These are phyloP conservation scores for Aethionema arabicum DNA, from an alignment of 345 rosid genomes.

Conservation along the genomic window DNA sequence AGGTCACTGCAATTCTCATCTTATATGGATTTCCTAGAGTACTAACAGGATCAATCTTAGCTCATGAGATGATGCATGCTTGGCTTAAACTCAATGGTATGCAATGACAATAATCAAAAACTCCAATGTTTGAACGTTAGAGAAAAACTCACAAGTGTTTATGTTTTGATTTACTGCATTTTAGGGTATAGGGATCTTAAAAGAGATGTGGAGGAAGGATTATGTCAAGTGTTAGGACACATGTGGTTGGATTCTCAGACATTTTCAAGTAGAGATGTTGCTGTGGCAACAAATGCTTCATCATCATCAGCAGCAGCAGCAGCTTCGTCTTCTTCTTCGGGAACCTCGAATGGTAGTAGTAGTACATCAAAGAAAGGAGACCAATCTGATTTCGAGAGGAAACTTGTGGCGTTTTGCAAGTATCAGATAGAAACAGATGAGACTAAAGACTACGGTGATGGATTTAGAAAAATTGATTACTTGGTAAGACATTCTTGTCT, in stretches of 20 bases:
- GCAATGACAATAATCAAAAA: not conserved
- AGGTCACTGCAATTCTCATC: slow-evolving; percentile 85
- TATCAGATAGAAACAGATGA: too few relatives aligned
- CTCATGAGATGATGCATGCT: slow-evolving; percentile 93
- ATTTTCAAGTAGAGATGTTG: slow-evolving; percentile 47
- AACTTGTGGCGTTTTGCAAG: too few relatives aligned
- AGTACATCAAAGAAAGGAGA: slow-evolving; percentile 56
- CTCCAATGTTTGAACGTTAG: not conserved
- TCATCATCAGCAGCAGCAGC: not conserved
- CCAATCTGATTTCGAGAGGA: too few relatives aligned
- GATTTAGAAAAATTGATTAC: too few relatives aligned
- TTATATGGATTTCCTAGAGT: slow-evolving; percentile 74
- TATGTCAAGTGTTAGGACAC: slow-evolving; percentile 78
- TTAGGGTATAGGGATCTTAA: slow-evolving; percentile 35
- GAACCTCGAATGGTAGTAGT: slow-evolving; percentile 11
- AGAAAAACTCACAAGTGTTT: not conserved
- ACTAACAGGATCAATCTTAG: slow-evolving; percentile 77
- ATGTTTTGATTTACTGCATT: too few relatives aligned
- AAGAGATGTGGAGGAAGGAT: slow-evolving; percentile 69
- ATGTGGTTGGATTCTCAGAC: slow-evolving; percentile 84
- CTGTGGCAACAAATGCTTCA: not conserved
- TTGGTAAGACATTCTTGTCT: too few relatives aligned
- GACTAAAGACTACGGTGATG: too few relatives aligned
- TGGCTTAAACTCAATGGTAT: slow-evolving; percentile 86
- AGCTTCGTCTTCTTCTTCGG: slow-evolving; percentile 30